phyloP scores from a whole-genome alignment of 306 rosid genomes.

The Purshia tridentata region DNA sequence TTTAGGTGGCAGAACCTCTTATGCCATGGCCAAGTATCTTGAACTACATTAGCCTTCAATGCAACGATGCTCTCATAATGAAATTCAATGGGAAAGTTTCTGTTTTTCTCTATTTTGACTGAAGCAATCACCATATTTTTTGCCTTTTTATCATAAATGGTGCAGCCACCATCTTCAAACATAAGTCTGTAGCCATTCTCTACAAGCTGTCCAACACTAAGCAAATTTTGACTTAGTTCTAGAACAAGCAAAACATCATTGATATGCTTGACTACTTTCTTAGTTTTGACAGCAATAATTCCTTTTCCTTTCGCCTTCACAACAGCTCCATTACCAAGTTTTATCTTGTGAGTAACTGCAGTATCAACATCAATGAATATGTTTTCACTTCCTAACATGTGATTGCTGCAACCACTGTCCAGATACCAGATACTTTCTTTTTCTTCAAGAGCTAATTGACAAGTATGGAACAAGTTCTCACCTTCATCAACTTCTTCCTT shows the following conservation, averaged over 20 bases:
- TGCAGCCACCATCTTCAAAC: neutral
- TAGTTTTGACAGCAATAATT: neutral
- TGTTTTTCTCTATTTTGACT: neutral
- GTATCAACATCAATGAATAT: neutral
- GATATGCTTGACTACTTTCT: neutral
- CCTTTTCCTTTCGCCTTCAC: neutral
- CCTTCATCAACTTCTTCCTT: neutral
- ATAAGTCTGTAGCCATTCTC: neutral
- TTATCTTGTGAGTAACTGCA: neutral
- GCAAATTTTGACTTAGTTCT: neutral
- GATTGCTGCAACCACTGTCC: too few relatives aligned
- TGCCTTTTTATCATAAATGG: neutral
- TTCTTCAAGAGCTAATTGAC: too few relatives aligned
- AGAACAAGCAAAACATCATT: neutral
- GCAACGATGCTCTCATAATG: too few relatives aligned
- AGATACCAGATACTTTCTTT: too few relatives aligned
- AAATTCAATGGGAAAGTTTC: neutral
- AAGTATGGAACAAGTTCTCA: too few relatives aligned
- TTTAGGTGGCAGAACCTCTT: neutral
- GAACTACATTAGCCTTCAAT: neutral
- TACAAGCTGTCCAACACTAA: neutral
- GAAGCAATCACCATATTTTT: neutral
- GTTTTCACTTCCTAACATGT: neutral
- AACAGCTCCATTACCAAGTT: conserved; percentile 3
- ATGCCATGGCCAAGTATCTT: neutral